Base-by-base conservation (phyloP, 2,329 filamentous ascomycete species). In the Rasamsonia emersonii region DNA sequence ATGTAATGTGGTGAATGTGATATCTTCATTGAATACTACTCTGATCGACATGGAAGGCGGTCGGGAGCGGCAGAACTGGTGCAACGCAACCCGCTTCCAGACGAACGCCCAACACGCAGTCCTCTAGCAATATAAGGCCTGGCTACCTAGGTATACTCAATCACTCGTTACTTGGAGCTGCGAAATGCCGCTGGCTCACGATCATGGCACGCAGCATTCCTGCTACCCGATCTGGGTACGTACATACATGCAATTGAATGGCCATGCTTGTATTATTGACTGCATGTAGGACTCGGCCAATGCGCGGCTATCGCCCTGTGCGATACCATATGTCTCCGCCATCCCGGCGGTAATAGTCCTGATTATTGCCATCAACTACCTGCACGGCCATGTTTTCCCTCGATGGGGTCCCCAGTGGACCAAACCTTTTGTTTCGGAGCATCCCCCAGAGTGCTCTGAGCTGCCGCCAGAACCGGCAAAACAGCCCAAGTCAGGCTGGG, bases 401-500 rank as follows among this genome's bases (percentile, higher is more conserved):
- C 37, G 36, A 20, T 50, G 43, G 45, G 54, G 59, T 24, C 66
- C 73, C 19, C 51, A 44, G 53, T 77, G 73, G 72, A 62, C 61
- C 13, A 57, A 46, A 28, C 58, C 68, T 3, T 76, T 77, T 38
- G 52, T 76, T 11, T 45, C 60, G 11, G 70, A 73, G 37, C 41
- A 52, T 13, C 41, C 44, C 11, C 47, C 50, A 19, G 42, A 49
- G 20, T 36, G 28, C 24, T 30, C 43, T 24, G 51, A 57, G 27
- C 41, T 53, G 29, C 54, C 48, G 32, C 53, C 44, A 29, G 61
- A 51, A 38, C 46, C 43, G 18, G 40, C 48, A 15, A 48, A 35
- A 36, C 49, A 40, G 24, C 41, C 46, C 24, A 30, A 7, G 13
- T 38, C 43, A 50, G 50, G 38, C 40, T 62, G 59, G 49, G 54